Evolutionary conservation across 2,329 filamentous ascomycete genomes (phyloP).

Genomic region (Talaromyces sp.): DNA sequence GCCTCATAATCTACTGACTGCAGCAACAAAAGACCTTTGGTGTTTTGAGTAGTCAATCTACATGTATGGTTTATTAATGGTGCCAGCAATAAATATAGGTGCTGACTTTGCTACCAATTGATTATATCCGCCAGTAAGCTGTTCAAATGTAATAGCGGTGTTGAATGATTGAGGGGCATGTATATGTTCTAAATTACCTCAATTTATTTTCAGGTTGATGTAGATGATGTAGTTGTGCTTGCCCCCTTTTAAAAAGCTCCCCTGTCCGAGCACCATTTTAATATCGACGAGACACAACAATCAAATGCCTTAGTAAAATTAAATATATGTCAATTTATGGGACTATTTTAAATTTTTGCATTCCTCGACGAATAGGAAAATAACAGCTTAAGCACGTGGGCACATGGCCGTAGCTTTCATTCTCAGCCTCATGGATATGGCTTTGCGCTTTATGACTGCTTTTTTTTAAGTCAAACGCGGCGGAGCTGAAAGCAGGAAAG

Average conservation of each 20-base stretch:
- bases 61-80: too few relatives aligned
- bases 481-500: not conserved
- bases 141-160: not conserved
- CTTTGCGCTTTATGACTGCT: not conserved
- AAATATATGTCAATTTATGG: not conserved
- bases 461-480: not conserved
- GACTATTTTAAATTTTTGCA: not conserved
- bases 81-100: too few relatives aligned
- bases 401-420: not conserved
- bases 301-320: not conserved
- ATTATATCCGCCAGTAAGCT: too few relatives aligned
- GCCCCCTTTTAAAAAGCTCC: not conserved
- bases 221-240: too few relatives aligned
- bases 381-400: not conserved
- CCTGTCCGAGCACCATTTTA: not conserved
- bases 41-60: too few relatives aligned
- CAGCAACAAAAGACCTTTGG: too few relatives aligned
- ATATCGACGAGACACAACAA: not conserved
- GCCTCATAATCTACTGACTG: too few relatives aligned
- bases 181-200: too few relatives aligned
- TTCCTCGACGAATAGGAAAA: not conserved
- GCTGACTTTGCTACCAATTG: not conserved
- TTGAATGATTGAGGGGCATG: not conserved
- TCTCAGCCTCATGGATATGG: not conserved
- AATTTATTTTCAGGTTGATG: not conserved